Percentiles rank a stretch among this genome's conserved stretches.
Conservation (phyloP, 2,329 filamentous ascomycete genomes). For the Emydomyces testavorans region DNA sequence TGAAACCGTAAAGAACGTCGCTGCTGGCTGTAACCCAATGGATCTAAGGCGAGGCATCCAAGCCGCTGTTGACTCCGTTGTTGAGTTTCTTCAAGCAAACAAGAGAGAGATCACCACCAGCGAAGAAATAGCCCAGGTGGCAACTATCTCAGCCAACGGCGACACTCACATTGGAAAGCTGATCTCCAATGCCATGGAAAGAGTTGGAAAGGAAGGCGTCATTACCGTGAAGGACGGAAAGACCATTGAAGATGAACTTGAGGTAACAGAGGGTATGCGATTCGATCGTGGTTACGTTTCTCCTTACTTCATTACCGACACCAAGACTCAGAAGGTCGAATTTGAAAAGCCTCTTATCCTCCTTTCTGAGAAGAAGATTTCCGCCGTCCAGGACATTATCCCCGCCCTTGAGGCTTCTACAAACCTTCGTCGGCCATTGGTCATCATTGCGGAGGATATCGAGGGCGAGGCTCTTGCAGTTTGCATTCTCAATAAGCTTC, state of each 20-base stretch:
- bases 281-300: conserved; percentile 99
- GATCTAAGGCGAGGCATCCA: conserved; percentile 94
- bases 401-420: conserved; percentile 95
- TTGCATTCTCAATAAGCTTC: conserved; percentile 99
- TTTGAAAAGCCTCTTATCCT: conserved; percentile 99
- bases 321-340: conserved; percentile 98
- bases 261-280: conserved; percentile 99
- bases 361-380: conserved; percentile 99
- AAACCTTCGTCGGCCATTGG: conserved; percentile 82
- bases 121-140: conserved; percentile 93
- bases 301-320: conserved; percentile 99
- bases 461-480: conserved; percentile 96
- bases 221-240: conserved; percentile 99
- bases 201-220: conserved; percentile 99
- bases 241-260: conserved; percentile 93
- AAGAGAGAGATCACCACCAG: conserved; percentile 97
- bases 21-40: conserved; percentile 99
- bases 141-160: conserved; percentile 95
- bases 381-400: conserved; percentile 96
- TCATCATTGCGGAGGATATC: conserved; percentile 99
- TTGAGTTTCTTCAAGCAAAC: conserved; percentile 88
- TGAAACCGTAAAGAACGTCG: conserved; percentile 99
- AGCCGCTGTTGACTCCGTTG: conserved; percentile 86
- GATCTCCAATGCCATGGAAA: conserved; percentile 98
- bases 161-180: conserved; percentile 90